These are phyloP conservation scores for Brettanomyces anomalus DNA, from an alignment of 805 yeast species.

Conservation along the genomic window DNA sequence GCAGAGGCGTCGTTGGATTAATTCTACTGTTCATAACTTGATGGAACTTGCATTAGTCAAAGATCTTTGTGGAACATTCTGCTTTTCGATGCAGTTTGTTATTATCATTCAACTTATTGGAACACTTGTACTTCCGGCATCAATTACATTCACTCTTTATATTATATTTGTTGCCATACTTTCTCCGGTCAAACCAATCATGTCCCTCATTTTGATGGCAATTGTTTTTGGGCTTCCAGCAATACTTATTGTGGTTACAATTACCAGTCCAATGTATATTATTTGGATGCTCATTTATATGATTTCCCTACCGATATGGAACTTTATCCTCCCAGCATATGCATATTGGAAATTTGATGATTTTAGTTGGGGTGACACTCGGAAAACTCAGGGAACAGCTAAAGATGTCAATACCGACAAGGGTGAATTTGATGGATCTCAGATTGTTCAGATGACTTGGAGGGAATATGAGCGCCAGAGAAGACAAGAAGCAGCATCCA, in stretches of 20 bases:
- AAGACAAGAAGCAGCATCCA: neutral
- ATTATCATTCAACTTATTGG: conserved; percentile 79
- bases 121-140: conserved; percentile 82
- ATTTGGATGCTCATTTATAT: conserved; percentile 75
- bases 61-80: conserved; percentile 89
- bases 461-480: conserved; percentile 79
- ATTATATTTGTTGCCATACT: conserved; percentile 65
- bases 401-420: conserved; percentile 60
- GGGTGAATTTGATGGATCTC: conserved; percentile 88
- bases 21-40: conserved; percentile 87
- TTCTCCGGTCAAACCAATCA: conserved; percentile 63
- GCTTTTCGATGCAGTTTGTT: conserved; percentile 92
- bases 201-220: conserved; percentile 69
- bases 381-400: conserved; percentile 66
- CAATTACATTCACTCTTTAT: conserved; percentile 74
- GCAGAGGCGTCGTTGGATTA: conserved; percentile 95
- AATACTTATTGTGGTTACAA: conserved; percentile 68
- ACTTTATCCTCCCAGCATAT: conserved; percentile 75
- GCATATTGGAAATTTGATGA: conserved; percentile 95
- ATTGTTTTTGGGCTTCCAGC: conserved; percentile 84
- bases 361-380: conserved; percentile 93
- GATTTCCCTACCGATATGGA: conserved; percentile 87
- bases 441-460: conserved; percentile 90
- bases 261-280: conserved; percentile 62
- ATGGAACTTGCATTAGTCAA: conserved; percentile 78